A percentile compares a stretch with the other conserved stretches of the same genome.
Conservation (phyloP, 129 eudicot species). For the Solidago caesia region DNA sequence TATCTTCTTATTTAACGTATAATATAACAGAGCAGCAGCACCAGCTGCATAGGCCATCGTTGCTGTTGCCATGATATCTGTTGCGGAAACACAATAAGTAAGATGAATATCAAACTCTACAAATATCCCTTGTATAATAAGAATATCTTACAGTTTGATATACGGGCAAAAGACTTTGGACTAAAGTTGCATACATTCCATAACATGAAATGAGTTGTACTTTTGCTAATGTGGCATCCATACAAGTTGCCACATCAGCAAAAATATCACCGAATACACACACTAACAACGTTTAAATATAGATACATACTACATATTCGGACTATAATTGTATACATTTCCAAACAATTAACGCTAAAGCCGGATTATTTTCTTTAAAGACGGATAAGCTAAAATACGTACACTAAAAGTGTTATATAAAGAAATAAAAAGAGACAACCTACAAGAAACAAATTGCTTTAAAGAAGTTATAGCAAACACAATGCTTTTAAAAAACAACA, state of each 20-base stretch:
- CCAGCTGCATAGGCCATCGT: slow-evolving; percentile 99
- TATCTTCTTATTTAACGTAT: slow-evolving; percentile 71
- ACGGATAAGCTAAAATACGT: slow-evolving; percentile 9
- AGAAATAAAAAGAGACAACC: slow-evolving; percentile 14
- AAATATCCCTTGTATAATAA: neutral
- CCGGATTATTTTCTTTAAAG: neutral
- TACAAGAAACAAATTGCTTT: slow-evolving; percentile 19
- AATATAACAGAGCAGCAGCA: slow-evolving; percentile 95
- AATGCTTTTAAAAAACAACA: slow-evolving; percentile 6
- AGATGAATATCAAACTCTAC: neutral
- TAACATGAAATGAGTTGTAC: no score
- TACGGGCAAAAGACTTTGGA: no score
- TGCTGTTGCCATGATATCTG: slow-evolving; percentile 82
- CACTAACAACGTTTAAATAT: no score
- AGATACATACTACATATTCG: no score
- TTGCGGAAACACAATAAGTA: neutral
- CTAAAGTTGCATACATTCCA: no score
- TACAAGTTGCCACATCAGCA: no score
- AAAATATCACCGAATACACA: no score
- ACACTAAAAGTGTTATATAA: slow-evolving; percentile 11
- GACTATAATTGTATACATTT: no score
- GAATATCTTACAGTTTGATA: no score
- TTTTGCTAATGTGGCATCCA: no score
- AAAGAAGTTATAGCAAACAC: neutral
- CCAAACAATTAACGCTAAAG: no score